phyloP scores from a whole-genome alignment of 257 asterid genomes.

The Salvia rosmarinus region DNA sequence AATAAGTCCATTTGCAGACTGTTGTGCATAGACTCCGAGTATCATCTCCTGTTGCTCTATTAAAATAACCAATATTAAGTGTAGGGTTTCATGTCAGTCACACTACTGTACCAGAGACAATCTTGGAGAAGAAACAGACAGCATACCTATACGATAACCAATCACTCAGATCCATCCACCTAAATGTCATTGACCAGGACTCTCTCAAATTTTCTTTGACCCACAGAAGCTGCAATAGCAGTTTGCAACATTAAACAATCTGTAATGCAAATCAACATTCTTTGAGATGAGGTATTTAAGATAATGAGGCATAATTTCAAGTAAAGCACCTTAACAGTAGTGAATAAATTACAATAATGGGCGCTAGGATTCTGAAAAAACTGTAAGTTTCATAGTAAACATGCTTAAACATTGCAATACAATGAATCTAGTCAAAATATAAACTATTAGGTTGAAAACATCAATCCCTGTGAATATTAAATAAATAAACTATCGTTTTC shows the following conservation, averaged over 20 bases:
- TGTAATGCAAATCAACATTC: conserved; percentile 20
- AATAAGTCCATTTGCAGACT: conserved; percentile 98
- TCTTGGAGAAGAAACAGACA: neutral
- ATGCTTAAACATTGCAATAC: conserved; percentile 4
- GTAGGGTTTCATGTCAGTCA: neutral
- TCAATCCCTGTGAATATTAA: neutral
- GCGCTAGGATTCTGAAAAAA: neutral
- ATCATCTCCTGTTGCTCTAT: conserved; percentile 98
- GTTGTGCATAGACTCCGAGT: conserved; percentile 96
- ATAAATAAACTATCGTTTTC: neutral
- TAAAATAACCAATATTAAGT: conserved; percentile 29
- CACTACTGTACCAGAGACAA: conserved; percentile 18
- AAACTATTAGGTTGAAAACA: neutral
- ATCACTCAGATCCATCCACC: conserved; percentile 99
- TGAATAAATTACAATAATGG: conserved; percentile 2
- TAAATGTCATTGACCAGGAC: conserved; percentile 88
- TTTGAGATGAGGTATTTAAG: neutral
- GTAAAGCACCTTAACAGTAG: conserved; percentile 1
- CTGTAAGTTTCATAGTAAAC: neutral
- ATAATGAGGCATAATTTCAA: conserved; percentile 17
- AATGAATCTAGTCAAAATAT: neutral
- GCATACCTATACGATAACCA: conserved; percentile 91
- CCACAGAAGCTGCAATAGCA: conserved; percentile 82
- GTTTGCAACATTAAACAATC: conserved; percentile 35
- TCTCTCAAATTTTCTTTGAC: conserved; percentile 91